Base-by-base conservation (phyloP, 805 yeast species). In the Yarrowia porcina region DNA sequence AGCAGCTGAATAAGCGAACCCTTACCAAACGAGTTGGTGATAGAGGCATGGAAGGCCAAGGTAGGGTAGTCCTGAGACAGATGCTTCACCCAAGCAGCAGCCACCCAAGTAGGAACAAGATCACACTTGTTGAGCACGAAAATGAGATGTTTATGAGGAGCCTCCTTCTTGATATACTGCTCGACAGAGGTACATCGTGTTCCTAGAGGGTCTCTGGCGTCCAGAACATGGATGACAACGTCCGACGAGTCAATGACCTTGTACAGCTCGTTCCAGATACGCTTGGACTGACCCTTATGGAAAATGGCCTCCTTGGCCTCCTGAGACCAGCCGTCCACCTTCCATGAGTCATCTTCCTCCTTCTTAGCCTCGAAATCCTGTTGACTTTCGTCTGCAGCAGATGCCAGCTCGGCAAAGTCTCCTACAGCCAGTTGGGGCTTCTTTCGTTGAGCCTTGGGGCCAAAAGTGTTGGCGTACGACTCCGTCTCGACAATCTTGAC, bases 31-130 rank as follows among this genome's bases (percentile, higher is more conserved):
- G 99, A 92, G 75, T 93, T 93, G 67, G 96, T 93, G 70, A 93
- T 93, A 1, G 97, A 91, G 1, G 99, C 98, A 75, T 93, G 99
- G 80, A 94, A 93, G 65, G 99, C 99, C 69, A 93, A 79, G 1
- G 99, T 94, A 56, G 99, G 99, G 73, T 84, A 90, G 63, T 85
- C 88, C 70, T 89, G 92, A 4, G 97, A 91, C 66, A 93, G 80
- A 75, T 88, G 93, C 75, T 93, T 94, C 47, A 94, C 97, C 99
- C 99, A 93, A 44, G 98, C 97, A 75, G 98, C 97, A 71, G 98
- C 97, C 72, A 90, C 97, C 97, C 98, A 93, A 50, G 97, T 93
- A 67, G 99, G 99, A 60, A 93, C 97, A 72, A 93, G 84, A 80
- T 93, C 99, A 83, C 97, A 92, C 82, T 93, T 93, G 83, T 93